These are phyloP conservation scores for Leucocoprinus leucothites DNA, from an alignment of 768 basidiomycete genomes.

Conservation along the genomic window DNA sequence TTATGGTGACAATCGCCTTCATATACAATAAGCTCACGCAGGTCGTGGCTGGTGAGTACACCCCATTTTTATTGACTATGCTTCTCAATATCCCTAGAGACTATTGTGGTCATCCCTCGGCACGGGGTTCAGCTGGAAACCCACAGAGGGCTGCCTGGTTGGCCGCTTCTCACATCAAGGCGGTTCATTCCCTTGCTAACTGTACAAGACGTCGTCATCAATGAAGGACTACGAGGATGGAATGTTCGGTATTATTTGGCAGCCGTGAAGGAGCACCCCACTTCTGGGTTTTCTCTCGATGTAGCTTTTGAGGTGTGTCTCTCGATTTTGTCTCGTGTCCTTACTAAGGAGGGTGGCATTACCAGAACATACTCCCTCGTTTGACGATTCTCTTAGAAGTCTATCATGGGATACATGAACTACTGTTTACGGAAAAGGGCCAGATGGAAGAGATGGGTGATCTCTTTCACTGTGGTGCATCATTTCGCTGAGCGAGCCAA, in stretches of 20 bases:
- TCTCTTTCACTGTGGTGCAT: too few species aligned
- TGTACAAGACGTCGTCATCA: slow-evolving; percentile 64
- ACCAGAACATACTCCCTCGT: slow-evolving; percentile 68
- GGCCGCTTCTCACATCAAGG: slow-evolving; percentile 33
- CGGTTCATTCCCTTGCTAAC: slow-evolving; percentile 57
- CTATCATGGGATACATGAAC: slow-evolving; percentile 57
- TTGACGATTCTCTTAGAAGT: slow-evolving; percentile 58
- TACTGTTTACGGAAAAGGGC: slow-evolving; percentile 24
- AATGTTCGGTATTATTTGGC: slow-evolving; percentile 68
- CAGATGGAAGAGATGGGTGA: too few species aligned
- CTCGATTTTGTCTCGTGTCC: neutral
- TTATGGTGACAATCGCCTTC: neutral
- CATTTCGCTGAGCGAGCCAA: too few species aligned
- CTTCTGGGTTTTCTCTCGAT: slow-evolving; percentile 32
- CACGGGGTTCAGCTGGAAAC: slow-evolving; percentile 78
- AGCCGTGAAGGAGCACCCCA: slow-evolving; percentile 32
- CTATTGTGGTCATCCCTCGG: slow-evolving; percentile 59
- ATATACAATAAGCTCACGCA: slow-evolving; percentile 8
- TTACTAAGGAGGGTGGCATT: slow-evolving; percentile 1
- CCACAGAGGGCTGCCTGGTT: slow-evolving; percentile 51
- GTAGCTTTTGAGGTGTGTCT: slow-evolving; percentile 60
- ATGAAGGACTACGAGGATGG: slow-evolving; percentile 74
- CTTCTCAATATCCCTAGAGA: slow-evolving; percentile 43
- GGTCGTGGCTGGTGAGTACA: slow-evolving; percentile 18
- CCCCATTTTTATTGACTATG: neutral